Conservation (phyloP, 257 asterid species). For the Voacanga thouarsii region DNA sequence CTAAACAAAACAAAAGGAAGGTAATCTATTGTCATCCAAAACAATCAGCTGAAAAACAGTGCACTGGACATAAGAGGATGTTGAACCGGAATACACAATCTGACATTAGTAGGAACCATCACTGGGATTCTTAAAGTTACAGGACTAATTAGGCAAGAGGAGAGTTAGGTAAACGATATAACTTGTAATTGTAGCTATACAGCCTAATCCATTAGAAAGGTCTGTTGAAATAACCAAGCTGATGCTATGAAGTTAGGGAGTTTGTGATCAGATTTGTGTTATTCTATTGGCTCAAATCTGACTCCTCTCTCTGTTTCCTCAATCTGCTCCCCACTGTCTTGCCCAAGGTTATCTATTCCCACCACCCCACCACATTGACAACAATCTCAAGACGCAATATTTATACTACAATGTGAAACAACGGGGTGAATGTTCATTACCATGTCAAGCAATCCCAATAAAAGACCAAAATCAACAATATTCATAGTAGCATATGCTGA, state of each 20-base stretch:
- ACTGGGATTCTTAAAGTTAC: not conserved
- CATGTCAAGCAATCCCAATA: not conserved
- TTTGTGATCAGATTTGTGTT: not conserved
- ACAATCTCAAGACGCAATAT: not conserved
- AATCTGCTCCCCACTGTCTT: not conserved
- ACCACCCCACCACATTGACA: not conserved
- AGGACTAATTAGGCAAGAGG: not conserved
- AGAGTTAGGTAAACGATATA: not conserved
- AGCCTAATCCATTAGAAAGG: not conserved
- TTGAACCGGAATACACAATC: not conserved
- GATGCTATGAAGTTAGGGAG: not conserved
- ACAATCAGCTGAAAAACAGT: not conserved
- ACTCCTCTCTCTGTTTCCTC: not conserved
- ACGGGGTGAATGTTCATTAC: not conserved
- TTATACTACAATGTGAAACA: not conserved
- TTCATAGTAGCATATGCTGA: not conserved
- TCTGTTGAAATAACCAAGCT: not conserved
- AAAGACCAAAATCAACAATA: not conserved
- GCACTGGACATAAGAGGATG: not conserved
- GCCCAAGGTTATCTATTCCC: not conserved
- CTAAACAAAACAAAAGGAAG: not conserved
- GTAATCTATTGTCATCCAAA: not conserved
- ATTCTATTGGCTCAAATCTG: not conserved
- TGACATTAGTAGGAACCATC: too few species aligned
- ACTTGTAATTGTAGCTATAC: not conserved